Evolutionary conservation across 2,329 filamentous ascomycete species (phyloP).

Genomic region (Cladorrhinum sp.): DNA sequence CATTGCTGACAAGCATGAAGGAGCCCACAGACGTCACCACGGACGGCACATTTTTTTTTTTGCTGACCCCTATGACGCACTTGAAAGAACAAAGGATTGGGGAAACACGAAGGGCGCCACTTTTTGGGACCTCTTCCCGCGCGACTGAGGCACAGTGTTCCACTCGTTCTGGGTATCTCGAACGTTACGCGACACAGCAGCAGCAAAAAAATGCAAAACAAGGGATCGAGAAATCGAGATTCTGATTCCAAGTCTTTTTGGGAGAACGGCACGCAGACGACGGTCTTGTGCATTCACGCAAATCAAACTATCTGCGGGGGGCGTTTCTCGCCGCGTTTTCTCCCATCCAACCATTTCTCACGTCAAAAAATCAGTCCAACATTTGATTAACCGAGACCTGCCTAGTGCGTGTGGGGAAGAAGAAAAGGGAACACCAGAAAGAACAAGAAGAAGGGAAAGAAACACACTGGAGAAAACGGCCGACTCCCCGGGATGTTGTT

Average conservation of each 20-base stretch:
- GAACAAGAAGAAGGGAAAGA: neutral
- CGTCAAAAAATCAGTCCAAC: neutral
- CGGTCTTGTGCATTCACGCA: too few relatives aligned
- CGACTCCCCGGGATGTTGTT: neutral
- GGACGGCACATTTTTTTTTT: constrained; percentile 1
- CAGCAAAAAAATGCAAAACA: neutral
- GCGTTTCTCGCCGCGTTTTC: too few relatives aligned
- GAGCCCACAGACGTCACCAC: neutral
- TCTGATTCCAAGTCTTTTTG: neutral
- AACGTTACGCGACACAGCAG: neutral
- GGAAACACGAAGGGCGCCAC: constrained; percentile 9
- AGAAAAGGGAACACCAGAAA: neutral
- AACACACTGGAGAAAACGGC: constrained; percentile 9
- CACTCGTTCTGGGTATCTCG: neutral
- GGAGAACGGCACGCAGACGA: neutral
- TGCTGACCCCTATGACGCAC: constrained; percentile 13
- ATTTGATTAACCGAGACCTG: neutral
- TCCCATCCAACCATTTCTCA: neutral
- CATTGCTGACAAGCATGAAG: neutral
- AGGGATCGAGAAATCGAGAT: neutral
- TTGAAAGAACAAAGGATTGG: neutral
- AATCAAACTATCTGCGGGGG: neutral
- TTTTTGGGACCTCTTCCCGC: neutral
- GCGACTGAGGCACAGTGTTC: neutral
- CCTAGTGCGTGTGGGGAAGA: neutral